A percentile compares a stretch with the other conserved stretches of the same genome.
These are phyloP conservation scores for Auriscalpium microsporum DNA, from an alignment of 768 basidiomycete genomes.

Conservation along the genomic window DNA sequence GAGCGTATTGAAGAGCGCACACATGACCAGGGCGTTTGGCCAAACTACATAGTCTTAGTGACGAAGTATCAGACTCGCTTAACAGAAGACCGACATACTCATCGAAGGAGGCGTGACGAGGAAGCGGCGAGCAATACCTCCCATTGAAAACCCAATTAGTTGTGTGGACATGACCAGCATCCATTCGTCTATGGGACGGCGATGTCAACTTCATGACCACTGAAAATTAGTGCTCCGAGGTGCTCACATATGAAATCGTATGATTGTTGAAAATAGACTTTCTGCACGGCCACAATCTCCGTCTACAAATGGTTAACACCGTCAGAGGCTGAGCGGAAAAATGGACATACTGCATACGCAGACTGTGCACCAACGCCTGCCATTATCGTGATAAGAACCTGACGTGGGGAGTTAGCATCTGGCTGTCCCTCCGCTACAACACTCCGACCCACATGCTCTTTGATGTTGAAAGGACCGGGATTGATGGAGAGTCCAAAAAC, in stretches of 20 bases:
- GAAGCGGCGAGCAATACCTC: constrained; percentile 66
- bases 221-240: not conserved
- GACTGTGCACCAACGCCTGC: constrained; percentile 27
- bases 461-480: constrained; percentile 67
- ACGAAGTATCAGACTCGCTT: not conserved
- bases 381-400: constrained; percentile 33
- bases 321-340: constrained; percentile 9
- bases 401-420: not conserved
- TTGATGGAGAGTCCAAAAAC: constrained; percentile 57
- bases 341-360: constrained; percentile 30
- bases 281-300: constrained; percentile 65
- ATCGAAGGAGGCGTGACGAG: constrained; percentile 46
- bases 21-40: constrained; percentile 65
- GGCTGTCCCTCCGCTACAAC: not conserved
- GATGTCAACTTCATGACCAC: constrained; percentile 12
- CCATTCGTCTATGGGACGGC: constrained; percentile 50
- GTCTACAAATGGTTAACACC: constrained; percentile 28
- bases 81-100: constrained; percentile 26
- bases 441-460: constrained; percentile 25
- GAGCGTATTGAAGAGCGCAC: constrained; percentile 67
- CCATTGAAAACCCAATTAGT: constrained; percentile 75
- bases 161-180: constrained; percentile 72
- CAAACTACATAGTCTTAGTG: constrained; percentile 34
- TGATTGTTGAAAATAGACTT: constrained; percentile 53
- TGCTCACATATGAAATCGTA: constrained; percentile 40